Conservation (phyloP, 805 yeast species). For the Lachancea sp. region DNA sequence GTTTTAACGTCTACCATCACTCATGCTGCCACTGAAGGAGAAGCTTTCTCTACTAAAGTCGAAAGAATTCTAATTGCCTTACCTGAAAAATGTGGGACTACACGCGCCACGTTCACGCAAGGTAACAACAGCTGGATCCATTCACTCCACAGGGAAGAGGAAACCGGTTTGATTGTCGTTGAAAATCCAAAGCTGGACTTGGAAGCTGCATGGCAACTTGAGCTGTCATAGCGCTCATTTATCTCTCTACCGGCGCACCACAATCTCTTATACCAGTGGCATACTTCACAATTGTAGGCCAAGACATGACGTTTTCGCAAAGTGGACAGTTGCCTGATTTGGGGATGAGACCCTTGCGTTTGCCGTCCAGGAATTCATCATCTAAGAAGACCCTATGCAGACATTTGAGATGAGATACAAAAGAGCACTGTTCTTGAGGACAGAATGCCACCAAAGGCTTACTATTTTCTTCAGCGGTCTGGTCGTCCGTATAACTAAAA, state of each 20-base stretch:
- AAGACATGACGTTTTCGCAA: slow-evolving; percentile 24
- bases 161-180: background rate
- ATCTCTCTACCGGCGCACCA: background rate
- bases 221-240: background rate
- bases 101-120: background rate
- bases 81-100: slow-evolving; percentile 24
- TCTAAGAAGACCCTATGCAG: slow-evolving; percentile 25
- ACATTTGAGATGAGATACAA: slow-evolving; percentile 37
- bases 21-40: slow-evolving; percentile 22
- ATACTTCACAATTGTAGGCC: slow-evolving; percentile 27
- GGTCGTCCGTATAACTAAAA: slow-evolving; percentile 34
- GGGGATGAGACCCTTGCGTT: slow-evolving; percentile 24
- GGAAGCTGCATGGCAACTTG: background rate
- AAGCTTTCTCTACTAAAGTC: slow-evolving; percentile 37
- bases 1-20: slow-evolving; percentile 28
- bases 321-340: slow-evolving; percentile 25
- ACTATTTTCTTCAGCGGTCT: slow-evolving; percentile 12
- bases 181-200: slow-evolving; percentile 2
- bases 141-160: no score
- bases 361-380: slow-evolving; percentile 12
- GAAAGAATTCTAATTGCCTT: slow-evolving; percentile 50
- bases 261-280: slow-evolving; percentile 15
- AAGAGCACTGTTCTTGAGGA: slow-evolving; percentile 28
- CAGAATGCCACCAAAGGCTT: slow-evolving; percentile 36
- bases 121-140: background rate